A percentile compares a stretch with the other conserved stretches of the same genome.
These are phyloP conservation scores for Oryza punctata DNA, from an alignment of 176 grass and related monocot genomes.

Conservation along the genomic window DNA sequence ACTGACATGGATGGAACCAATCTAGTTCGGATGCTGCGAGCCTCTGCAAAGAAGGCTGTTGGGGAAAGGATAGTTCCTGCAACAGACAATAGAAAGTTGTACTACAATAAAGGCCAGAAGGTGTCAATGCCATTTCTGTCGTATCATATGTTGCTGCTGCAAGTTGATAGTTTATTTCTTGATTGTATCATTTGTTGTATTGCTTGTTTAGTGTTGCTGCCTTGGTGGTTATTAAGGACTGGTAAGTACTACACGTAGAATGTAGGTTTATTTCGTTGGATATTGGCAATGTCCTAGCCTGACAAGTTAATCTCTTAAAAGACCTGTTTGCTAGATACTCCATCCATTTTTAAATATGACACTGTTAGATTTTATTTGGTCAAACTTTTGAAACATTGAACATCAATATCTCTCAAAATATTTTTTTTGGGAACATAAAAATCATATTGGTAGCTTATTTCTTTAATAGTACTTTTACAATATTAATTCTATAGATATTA, in stretches of 20 bases:
- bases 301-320: conserved; percentile 20
- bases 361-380: too few species aligned
- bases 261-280: conserved; percentile 22
- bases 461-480: too few species aligned
- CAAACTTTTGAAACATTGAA: too few species aligned
- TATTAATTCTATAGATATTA: too few species aligned
- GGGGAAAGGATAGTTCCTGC: conserved; percentile 94
- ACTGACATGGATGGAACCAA: conserved; percentile 92
- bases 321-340: neutral
- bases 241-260: neutral
- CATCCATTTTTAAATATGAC: too few species aligned
- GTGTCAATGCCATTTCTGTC: conserved; percentile 32
- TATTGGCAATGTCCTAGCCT: neutral
- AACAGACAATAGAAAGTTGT: conserved; percentile 81
- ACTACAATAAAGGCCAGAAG: conserved; percentile 82
- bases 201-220: conserved; percentile 3
- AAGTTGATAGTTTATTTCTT: conserved; percentile 20
- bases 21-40: conserved; percentile 81
- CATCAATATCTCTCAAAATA: too few species aligned
- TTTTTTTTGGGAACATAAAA: too few species aligned
- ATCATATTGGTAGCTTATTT: too few species aligned
- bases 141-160: conserved; percentile 15
- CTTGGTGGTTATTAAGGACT: conserved; percentile 8
- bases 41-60: conserved; percentile 93
- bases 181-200: neutral